Conservation (phyloP, 306 rosid genomes). For the Pyrus bretschneideri region DNA sequence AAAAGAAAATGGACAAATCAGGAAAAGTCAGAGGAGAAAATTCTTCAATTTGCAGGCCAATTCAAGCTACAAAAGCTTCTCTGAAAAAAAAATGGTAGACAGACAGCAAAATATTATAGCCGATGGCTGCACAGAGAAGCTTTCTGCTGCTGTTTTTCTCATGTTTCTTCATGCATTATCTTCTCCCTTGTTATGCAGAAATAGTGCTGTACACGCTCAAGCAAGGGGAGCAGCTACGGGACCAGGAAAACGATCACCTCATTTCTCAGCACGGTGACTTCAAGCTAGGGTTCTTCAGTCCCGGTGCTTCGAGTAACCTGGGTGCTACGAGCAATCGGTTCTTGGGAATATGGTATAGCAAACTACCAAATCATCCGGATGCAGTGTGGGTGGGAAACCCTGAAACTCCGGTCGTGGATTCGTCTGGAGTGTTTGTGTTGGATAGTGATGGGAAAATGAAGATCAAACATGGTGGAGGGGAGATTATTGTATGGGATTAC, state of each 20-base stretch:
- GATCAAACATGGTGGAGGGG: constrained; percentile 16
- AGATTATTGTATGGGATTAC: constrained; percentile 4
- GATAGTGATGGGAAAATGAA: constrained; percentile 18
- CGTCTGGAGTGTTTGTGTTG: constrained; percentile 12
- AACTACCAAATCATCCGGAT: constrained; percentile 19
- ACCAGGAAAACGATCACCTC: background rate
- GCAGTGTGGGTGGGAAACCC: constrained; percentile 27
- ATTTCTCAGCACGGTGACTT: constrained; percentile 10
- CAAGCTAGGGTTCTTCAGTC: constrained; percentile 24
- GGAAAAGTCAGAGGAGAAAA: background rate
- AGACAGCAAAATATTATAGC: background rate
- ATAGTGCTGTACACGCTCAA: background rate
- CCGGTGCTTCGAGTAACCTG: constrained; percentile 6
- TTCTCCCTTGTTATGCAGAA: background rate
- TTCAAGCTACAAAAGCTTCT: background rate
- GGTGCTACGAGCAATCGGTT: background rate
- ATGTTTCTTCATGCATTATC: background rate
- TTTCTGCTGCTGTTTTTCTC: background rate
- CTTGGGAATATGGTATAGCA: constrained; percentile 26
- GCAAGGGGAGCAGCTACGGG: constrained; percentile 16
- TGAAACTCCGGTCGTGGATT: constrained; percentile 6
- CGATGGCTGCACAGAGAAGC: constrained; percentile 1
- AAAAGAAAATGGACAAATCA: background rate
- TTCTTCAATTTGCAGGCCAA: background rate
- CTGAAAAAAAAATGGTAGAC: background rate